Base-by-base conservation (phyloP, 2,329 filamentous ascomycete genomes). In the Neopestalotiopsis rosae region DNA sequence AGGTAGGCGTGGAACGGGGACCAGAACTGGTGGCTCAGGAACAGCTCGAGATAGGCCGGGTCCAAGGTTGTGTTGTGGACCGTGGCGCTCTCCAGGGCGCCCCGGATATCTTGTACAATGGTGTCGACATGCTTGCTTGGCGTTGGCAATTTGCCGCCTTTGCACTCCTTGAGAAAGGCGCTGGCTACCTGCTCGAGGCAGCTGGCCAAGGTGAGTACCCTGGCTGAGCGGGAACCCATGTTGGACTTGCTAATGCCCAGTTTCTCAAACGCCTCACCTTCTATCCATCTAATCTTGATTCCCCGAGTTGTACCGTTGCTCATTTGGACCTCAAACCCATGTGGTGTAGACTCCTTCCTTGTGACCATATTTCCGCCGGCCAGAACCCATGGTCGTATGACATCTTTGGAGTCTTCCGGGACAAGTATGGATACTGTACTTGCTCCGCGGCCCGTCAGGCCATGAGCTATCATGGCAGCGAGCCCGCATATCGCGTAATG, bases 401-500 rank as follows among this genome's bases (percentile, higher is more conserved):
- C 79, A 14, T 81, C 75, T 14, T 72, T 76, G 5, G 78, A 77
- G 13, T 79, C 71, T 5, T 71, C 69, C 0, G 84, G 81, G 69
- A 82, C 86, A 24, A 84, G 61, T 66, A 88, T 77, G 57, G 76
- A 81, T 20, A 87, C 71, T 61, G 79, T 74, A 5, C 71, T 71
- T 0, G 79, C 78, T 5, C 59, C 67, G 6, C 77, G 74, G 7
- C 68, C 70, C 4, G 72, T 65, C 69, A 79, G 82, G 61, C 84
- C 85, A 77, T 85, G 83, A 61, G 82, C 79, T 3, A 78, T 73
- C 69, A 88, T 77, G 13, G 84, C 85, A 0, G 80, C 79, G 28
- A 80, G 77, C 28, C 86, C 86, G 71, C 77, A 80, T 57, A 88
- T 79, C 12, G 82, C 82, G 73, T 86, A 87, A 24, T 79, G 32